Percentiles rank a stretch among this genome's conserved stretches.
These are phyloP conservation scores for Pyrus hybrid DNA, from an alignment of 331 rosid species.

Conservation along the genomic window DNA sequence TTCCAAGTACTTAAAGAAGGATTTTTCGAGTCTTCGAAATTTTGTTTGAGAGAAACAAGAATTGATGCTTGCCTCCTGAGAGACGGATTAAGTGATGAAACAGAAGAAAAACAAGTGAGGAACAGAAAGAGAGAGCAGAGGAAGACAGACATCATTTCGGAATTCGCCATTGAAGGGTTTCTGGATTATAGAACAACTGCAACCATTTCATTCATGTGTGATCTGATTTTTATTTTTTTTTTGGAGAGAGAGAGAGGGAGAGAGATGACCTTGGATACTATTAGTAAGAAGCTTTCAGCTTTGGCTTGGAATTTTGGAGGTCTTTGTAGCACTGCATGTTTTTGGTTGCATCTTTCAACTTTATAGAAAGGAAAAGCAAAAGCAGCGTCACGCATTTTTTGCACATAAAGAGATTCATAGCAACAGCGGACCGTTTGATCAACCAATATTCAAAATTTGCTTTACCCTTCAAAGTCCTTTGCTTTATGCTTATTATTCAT, in stretches of 20 bases:
- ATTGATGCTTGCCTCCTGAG: slow-evolving; percentile 58
- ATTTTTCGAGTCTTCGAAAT: slow-evolving; percentile 31
- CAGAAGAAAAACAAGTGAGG: slow-evolving; percentile 20
- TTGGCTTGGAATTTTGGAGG: slow-evolving; percentile 5
- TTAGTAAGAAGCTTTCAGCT: neutral
- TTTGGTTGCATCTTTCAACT: slow-evolving; percentile 48
- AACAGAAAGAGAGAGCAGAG: slow-evolving; percentile 7
- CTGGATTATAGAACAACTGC: slow-evolving; percentile 13
- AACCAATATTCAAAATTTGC: slow-evolving; percentile 16
- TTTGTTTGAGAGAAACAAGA: slow-evolving; percentile 53
- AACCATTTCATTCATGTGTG: slow-evolving; percentile 12
- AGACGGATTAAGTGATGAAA: slow-evolving; percentile 32
- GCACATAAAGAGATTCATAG: slow-evolving; percentile 39
- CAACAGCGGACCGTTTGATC: slow-evolving; percentile 51
- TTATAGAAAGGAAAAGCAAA: slow-evolving; percentile 69
- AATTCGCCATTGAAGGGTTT: neutral
- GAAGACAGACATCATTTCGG: slow-evolving; percentile 19
- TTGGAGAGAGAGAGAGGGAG: neutral
- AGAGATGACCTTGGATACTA: slow-evolving; percentile 9
- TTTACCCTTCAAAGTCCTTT: slow-evolving; percentile 21
- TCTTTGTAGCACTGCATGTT: slow-evolving; percentile 15
- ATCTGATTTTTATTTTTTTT: neutral
- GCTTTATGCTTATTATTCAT: neutral
- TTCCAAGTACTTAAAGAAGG: slow-evolving; percentile 44
- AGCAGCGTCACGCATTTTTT: slow-evolving; percentile 25